Percentiles rank a stretch among this genome's conserved stretches.
These are phyloP conservation scores for Globisporangium alternatum DNA, from an alignment of 352 stramenopile species.

Conservation along the genomic window DNA sequence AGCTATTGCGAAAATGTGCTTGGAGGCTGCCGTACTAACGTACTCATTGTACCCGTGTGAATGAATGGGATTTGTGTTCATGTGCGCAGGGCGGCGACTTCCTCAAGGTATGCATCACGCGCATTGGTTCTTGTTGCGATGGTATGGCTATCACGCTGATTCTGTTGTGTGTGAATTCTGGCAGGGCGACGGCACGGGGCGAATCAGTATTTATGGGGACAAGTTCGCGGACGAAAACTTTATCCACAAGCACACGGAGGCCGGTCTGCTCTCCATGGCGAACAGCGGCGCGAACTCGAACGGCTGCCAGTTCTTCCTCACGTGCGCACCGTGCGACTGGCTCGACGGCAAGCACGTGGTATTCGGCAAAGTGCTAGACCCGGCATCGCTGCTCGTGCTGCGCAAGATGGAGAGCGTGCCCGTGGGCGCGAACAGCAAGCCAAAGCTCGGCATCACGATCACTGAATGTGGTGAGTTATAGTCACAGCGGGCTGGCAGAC, in stretches of 20 bases:
- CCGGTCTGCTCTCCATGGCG: constrained; percentile 86
- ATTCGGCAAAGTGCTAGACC: constrained; percentile 93
- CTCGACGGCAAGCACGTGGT: constrained; percentile 97
- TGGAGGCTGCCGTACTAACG: background rate
- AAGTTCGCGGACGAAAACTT: constrained; percentile 88
- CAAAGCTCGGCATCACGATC: constrained; percentile 84
- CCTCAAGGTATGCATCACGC: constrained; percentile 49
- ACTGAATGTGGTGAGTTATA: constrained; percentile 90
- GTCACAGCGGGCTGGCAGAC: background rate
- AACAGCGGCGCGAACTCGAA: constrained; percentile 95
- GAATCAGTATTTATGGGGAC: constrained; percentile 87
- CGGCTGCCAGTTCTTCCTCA: constrained; percentile 95
- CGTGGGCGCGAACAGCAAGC: constrained; percentile 80
- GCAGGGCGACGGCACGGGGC: constrained; percentile 76
- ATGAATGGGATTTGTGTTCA: background rate
- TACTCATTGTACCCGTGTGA: background rate
- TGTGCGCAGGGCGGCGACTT: constrained; percentile 68
- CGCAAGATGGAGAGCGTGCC: constrained; percentile 92
- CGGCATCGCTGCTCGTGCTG: constrained; percentile 79
- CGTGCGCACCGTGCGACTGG: constrained; percentile 91
- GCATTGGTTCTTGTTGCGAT: constrained; percentile 1
- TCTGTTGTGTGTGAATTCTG: background rate
- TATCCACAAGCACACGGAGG: constrained; percentile 77
- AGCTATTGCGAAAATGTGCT: background rate
- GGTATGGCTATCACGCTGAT: background rate